Conservation (phyloP, 129 eudicot species). For the Centrapalus pauciflorus region DNA sequence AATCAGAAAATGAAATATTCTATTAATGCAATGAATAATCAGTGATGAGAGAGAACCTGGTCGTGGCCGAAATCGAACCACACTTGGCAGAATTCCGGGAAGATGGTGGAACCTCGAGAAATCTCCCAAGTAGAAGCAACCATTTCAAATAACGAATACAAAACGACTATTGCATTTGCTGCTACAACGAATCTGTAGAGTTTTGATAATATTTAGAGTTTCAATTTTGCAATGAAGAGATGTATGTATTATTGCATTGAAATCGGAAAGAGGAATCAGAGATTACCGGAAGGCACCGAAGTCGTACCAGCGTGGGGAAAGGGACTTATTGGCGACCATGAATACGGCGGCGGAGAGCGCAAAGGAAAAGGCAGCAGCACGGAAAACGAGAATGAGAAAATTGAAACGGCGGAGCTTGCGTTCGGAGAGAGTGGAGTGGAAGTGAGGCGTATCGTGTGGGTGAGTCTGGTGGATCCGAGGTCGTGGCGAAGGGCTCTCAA, state of each 20-base stretch:
- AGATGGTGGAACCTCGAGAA: conserved; percentile 48
- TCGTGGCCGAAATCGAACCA: conserved; percentile 88
- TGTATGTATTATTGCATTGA: neutral
- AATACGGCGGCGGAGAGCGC: conserved; percentile 55
- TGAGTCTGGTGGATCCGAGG: conserved; percentile 44
- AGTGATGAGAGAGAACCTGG: conserved; percentile 40
- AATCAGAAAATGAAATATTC: neutral
- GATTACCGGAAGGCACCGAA: conserved; percentile 61
- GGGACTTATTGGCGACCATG: conserved; percentile 48
- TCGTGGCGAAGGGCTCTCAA: conserved; percentile 48
- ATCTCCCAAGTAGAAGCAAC: conserved; percentile 77
- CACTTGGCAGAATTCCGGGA: conserved; percentile 62
- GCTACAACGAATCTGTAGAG: conserved; percentile 52
- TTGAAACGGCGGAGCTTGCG: conserved; percentile 67
- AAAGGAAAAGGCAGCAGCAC: conserved; percentile 52
- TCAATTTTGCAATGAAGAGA: neutral
- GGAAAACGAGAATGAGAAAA: conserved; percentile 43
- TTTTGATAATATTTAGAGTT: neutral
- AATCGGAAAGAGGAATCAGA: neutral
- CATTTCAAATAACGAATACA: conserved; percentile 70
- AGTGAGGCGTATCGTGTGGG: conserved; percentile 41
- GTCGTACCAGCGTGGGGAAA: conserved; percentile 49
- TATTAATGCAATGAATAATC: neutral
- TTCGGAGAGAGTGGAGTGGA: conserved; percentile 63
- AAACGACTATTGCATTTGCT: conserved; percentile 59